Conservation (phyloP, 768 basidiomycete species). For the Serendipita vermifera region DNA sequence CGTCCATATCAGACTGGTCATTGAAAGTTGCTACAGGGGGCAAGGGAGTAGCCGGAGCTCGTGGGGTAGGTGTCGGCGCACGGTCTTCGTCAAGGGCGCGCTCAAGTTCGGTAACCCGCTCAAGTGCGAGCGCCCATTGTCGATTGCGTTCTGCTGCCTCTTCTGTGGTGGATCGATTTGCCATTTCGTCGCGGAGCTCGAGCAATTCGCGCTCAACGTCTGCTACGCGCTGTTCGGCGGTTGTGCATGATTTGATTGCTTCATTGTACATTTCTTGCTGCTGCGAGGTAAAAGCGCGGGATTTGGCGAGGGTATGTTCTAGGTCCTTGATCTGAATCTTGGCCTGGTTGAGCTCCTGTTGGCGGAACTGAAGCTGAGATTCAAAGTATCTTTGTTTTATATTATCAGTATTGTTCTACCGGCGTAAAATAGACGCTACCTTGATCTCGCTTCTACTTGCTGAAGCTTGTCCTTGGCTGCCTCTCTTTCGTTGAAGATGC, state of each 20-base stretch:
- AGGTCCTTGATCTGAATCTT: neutral
- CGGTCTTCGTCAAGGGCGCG: neutral
- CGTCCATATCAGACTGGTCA: neutral
- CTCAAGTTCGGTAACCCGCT: neutral
- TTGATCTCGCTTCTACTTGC: neutral
- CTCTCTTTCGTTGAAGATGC: neutral
- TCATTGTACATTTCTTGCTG: conserved; percentile 1
- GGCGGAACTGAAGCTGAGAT: neutral
- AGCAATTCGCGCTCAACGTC: conserved; percentile 5
- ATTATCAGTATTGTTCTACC: neutral
- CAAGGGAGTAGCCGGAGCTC: neutral
- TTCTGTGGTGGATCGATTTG: neutral
- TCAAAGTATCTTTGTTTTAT: neutral
- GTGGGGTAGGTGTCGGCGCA: neutral
- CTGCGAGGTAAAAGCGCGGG: neutral
- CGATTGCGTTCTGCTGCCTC: conserved; percentile 4
- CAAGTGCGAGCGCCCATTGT: neutral
- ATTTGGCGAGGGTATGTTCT: neutral
- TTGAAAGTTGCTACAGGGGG: neutral
- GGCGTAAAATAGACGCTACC: neutral
- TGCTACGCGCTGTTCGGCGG: neutral
- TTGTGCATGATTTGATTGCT: neutral
- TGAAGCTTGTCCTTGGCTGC: neutral
- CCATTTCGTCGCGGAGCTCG: neutral
- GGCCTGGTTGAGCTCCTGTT: neutral